A percentile compares a stretch with the other conserved stretches of the same genome.
Conservation (phyloP, 495 filamentous ascomycete genomes). For the Poronia punctata region DNA sequence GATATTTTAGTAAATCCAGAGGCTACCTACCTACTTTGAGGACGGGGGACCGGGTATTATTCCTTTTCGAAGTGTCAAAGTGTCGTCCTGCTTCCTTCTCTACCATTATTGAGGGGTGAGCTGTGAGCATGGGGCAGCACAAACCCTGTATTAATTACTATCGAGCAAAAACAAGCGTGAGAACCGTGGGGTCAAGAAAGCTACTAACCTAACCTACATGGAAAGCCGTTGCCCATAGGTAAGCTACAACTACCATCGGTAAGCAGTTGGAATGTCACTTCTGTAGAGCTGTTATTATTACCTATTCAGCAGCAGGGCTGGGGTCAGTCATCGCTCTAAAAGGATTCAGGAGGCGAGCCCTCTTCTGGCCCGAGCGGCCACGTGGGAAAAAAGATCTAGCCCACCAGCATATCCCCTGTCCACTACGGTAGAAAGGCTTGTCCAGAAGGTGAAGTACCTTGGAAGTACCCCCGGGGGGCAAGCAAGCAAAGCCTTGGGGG, state of each 20-base stretch:
- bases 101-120: no score
- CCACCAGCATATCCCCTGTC: conserved; percentile 10
- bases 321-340: no score
- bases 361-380: conserved; percentile 10
- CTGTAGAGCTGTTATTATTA: no score
- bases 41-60: conserved; percentile 3
- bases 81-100: no score
- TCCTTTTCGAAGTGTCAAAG: conserved; percentile 1
- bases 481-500: neutral
- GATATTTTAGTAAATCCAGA: no score
- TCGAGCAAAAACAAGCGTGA: conserved; percentile 21
- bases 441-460: neutral
- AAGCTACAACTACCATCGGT: no score
- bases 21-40: conserved; percentile 8
- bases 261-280: no score
- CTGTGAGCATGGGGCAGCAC: no score
- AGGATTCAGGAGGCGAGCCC: no score
- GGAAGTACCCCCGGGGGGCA: conserved; percentile 2
- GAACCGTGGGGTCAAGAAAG: conserved; percentile 11
- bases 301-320: no score
- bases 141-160: no score
- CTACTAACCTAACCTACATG: conserved; percentile 12
- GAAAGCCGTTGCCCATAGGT: no score
- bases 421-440: neutral
- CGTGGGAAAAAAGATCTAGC: conserved; percentile 8